Evolutionary conservation across 2,329 filamentous ascomycete species (phyloP), one percentile per base, ranked within the genome.

Genomic region (Pseudocercospora crystallina): DNA sequence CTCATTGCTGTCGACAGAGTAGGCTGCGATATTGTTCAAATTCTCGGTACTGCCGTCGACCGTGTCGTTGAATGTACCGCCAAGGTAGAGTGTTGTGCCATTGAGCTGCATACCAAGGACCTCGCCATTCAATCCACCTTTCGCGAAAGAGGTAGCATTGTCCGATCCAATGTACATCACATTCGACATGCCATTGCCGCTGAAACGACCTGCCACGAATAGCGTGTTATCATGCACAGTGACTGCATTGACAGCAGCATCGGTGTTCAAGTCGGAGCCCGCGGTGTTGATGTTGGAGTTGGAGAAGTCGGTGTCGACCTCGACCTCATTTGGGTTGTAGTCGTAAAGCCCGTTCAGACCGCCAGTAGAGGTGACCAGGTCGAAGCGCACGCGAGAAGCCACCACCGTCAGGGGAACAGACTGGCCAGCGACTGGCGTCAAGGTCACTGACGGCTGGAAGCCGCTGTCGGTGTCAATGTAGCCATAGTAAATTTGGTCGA

Each of bases 271-370:
- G 49, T 79, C 80, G 31, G 81, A 82, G 13, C 89, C 90, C 32
- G 92, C 86, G 62, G 80, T 78, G 69, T 95, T 86, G 65, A 96
- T 84, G 12, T 83, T 79, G 1, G 90, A 96, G 20, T 79, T 79
- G 11, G 82, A 77, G 51, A 95, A 83, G 58, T 89, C 80, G 1
- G 78, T 77, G 31, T 87, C 74, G 0, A 77, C 76, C 0, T 77
- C 76, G 10, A 77, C 74, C 51, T 79, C 66, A 13, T 76, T 78
- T 0, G 91, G 89, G 61, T 95, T 81, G 66, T 89, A 96, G 64
- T 97, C 94, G 67, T 88, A 97, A 1, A 99, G 74, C 8, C 90
- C 90, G 65, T 96, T 96, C 46, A 99, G 75, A 2, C 88, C 89
- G 43, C 87, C 88, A 40, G 85, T 88, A 2, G 87, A 86, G 57